phyloP scores from a whole-genome alignment of 805 yeast genomes.

The Metschnikowia henanensis region DNA sequence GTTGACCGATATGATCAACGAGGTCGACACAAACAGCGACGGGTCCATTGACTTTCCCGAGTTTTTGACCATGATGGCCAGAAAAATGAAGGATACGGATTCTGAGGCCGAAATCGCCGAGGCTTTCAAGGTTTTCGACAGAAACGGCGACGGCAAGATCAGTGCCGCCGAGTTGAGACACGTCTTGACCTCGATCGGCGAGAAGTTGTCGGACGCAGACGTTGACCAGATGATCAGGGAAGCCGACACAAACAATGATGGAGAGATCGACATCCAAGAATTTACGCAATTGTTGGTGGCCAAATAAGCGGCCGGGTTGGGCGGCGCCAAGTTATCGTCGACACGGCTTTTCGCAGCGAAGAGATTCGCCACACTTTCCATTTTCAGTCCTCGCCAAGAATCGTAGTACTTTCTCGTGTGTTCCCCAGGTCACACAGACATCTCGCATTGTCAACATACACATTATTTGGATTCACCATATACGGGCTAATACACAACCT shows the following conservation, averaged over 20 bases:
- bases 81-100: constrained; percentile 92
- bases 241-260: constrained; percentile 94
- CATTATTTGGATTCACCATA: neutral
- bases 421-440: neutral
- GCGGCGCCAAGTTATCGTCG: neutral
- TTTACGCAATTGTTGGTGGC: constrained; percentile 87
- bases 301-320: constrained; percentile 42
- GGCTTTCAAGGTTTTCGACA: constrained; percentile 97
- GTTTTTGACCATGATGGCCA: constrained; percentile 43
- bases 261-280: constrained; percentile 96
- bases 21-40: constrained; percentile 94
- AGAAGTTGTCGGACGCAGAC: constrained; percentile 93
- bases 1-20: constrained; percentile 95
- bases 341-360: neutral
- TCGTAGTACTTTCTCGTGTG: neutral
- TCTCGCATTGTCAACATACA: neutral
- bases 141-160: constrained; percentile 95
- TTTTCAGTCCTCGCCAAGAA: neutral
- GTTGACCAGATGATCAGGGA: constrained; percentile 97
- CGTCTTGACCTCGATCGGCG: constrained; percentile 97
- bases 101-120: constrained; percentile 96
- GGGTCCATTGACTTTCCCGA: constrained; percentile 59
- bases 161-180: constrained; percentile 96
- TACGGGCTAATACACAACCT: constrained; percentile 2
- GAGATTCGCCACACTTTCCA: neutral